Evolutionary conservation across 1,284 basidiomycete species (phyloP).

Genomic region (Boletus austroedulis): DNA sequence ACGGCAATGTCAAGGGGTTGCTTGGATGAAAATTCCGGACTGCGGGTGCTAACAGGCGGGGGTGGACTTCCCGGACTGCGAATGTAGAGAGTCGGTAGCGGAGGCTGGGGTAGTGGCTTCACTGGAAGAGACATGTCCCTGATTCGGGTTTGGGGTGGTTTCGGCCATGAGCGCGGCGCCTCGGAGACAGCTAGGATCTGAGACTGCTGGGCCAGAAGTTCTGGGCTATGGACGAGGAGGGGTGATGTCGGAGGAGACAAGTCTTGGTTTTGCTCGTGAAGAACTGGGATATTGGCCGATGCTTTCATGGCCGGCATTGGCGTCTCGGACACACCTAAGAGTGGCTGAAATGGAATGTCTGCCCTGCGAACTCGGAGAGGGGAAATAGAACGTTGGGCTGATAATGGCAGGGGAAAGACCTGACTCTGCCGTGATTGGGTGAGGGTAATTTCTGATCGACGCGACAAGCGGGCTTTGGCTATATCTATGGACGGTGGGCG

Average conservation of each 20-base stretch:
- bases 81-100: not conserved
- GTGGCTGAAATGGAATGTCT: conserved; percentile 12
- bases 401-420: conserved; percentile 13
- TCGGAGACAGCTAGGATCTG: not conserved
- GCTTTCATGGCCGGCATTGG: conserved; percentile 9
- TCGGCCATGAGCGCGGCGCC: not conserved
- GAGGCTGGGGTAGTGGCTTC: not conserved
- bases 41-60: not conserved
- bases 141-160: not conserved
- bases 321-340: conserved; percentile 15
- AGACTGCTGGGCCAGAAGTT: not conserved
- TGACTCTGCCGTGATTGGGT: conserved; percentile 7
- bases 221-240: not conserved
- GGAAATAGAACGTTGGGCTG: conserved; percentile 9
- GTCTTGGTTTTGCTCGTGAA: not conserved
- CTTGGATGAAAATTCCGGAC: not conserved
- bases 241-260: not conserved
- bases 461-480: not conserved
- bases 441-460: not conserved
- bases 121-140: not conserved
- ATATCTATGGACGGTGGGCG: conserved; percentile 2
- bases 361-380: conserved; percentile 22
- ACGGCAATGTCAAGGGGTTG: not conserved
- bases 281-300: not conserved
- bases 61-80: not conserved